These are phyloP conservation scores for Triticum turgidum DNA, from an alignment of 176 grass and related monocot genomes.

Conservation along the genomic window DNA sequence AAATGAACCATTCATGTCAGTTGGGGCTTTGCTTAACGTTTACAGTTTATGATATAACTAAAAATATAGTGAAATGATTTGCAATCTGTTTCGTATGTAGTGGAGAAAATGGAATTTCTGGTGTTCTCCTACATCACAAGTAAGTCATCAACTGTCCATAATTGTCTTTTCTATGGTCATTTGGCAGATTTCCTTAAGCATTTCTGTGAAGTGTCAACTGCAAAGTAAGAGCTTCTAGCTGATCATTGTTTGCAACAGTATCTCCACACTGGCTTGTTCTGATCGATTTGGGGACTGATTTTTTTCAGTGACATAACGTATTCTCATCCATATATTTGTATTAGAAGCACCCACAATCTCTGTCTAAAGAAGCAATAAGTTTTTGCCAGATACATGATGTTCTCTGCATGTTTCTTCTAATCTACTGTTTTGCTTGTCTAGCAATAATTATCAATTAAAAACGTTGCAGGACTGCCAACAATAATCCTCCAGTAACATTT, in stretches of 20 bases:
- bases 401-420: neutral
- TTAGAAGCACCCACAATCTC: neutral
- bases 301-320: neutral
- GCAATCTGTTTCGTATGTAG: constrained; percentile 42
- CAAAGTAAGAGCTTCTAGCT: constrained; percentile 5
- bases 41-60: constrained; percentile 19
- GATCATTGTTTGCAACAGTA: constrained; percentile 11
- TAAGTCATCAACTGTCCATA: constrained; percentile 55
- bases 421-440: neutral
- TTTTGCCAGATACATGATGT: constrained; percentile 6
- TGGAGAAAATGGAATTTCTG: constrained; percentile 89
- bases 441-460: constrained; percentile 24
- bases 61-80: constrained; percentile 30
- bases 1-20: constrained; percentile 95
- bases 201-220: constrained; percentile 15
- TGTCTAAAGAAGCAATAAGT: neutral
- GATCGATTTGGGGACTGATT: neutral
- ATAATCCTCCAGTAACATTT: constrained; percentile 96
- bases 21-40: constrained; percentile 3
- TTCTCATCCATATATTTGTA: neutral
- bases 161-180: constrained; percentile 35
- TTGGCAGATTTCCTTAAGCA: constrained; percentile 24
- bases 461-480: constrained; percentile 72
- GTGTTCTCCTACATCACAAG: constrained; percentile 98
- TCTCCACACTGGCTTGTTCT: neutral